These are phyloP conservation scores for Austroboletus festivus DNA, from an alignment of 768 basidiomycete genomes.

Conservation along the genomic window DNA sequence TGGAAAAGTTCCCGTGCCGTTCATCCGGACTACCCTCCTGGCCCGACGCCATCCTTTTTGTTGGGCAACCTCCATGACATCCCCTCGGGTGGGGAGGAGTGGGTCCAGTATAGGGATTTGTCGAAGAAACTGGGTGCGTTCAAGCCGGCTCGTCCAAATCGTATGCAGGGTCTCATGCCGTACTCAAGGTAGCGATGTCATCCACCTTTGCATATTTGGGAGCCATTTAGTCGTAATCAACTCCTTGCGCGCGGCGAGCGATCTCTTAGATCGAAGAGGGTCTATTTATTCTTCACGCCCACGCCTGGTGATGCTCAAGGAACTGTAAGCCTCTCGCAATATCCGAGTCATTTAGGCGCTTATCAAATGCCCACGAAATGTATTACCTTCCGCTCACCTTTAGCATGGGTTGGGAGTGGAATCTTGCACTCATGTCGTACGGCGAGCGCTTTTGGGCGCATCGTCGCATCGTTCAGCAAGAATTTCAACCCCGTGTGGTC, in stretches of 20 bases:
- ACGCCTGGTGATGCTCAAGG: not conserved
- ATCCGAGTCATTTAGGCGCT: not conserved
- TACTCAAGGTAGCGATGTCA: not conserved
- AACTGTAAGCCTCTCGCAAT: not conserved
- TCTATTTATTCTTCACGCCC: conserved; percentile 41
- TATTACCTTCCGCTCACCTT: not conserved
- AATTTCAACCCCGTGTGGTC: not conserved
- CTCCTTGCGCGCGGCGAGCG: conserved; percentile 41
- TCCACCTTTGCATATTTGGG: conserved; percentile 32
- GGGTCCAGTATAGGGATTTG: conserved; percentile 33
- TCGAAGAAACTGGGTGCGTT: conserved; percentile 43
- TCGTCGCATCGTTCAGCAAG: not conserved
- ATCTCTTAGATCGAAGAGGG: conserved; percentile 49
- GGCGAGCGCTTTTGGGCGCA: not conserved
- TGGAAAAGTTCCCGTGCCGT: not conserved
- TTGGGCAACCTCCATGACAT: conserved; percentile 54
- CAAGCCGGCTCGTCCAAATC: not conserved
- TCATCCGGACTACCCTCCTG: conserved; percentile 1
- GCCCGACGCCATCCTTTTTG: conserved; percentile 26
- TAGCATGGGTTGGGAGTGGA: conserved; percentile 2
- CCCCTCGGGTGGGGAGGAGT: conserved; percentile 46
- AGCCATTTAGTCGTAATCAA: conserved; percentile 48
- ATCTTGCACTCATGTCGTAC: not conserved
- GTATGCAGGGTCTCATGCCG: not conserved
- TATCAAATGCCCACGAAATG: not conserved